These are phyloP conservation scores for Durusdinium trenchii DNA, from an alignment of 73 alveolate species.

Conservation along the genomic window DNA sequence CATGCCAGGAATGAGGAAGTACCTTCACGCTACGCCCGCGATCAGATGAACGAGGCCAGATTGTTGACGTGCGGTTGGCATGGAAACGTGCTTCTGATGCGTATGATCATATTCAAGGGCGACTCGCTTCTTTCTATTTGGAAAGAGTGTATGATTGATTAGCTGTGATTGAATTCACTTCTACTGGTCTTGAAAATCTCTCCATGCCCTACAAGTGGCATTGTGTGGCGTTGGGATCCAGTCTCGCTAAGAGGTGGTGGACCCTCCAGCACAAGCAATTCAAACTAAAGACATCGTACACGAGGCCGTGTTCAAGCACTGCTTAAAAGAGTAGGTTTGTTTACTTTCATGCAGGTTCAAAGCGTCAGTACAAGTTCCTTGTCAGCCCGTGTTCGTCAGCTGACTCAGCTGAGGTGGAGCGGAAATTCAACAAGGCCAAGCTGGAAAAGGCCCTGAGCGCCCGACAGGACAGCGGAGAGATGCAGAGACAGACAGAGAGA, in stretches of 20 bases:
- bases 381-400: not conserved
- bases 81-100: not conserved
- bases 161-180: not conserved
- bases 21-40: slow-evolving; percentile 56
- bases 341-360: too few relatives aligned
- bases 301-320: not conserved
- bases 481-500: too few relatives aligned
- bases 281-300: not conserved
- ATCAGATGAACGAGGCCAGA: slow-evolving; percentile 48
- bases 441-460: slow-evolving; percentile 52
- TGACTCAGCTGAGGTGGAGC: slow-evolving; percentile 18
- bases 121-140: not conserved
- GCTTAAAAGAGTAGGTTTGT: not conserved
- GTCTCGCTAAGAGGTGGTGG: not conserved
- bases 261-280: not conserved
- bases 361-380: not conserved
- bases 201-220: not conserved
- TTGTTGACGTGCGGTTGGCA: not conserved
- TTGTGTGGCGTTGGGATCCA: not conserved
- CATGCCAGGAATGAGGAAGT: slow-evolving; percentile 28
- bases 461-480: slow-evolving; percentile 7
- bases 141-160: not conserved
- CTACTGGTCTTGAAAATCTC: not conserved
- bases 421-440: slow-evolving; percentile 38
- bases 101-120: not conserved